Conservation (phyloP, 2,329 filamentous ascomycete genomes). For the Colletotrichum destructivum region DNA sequence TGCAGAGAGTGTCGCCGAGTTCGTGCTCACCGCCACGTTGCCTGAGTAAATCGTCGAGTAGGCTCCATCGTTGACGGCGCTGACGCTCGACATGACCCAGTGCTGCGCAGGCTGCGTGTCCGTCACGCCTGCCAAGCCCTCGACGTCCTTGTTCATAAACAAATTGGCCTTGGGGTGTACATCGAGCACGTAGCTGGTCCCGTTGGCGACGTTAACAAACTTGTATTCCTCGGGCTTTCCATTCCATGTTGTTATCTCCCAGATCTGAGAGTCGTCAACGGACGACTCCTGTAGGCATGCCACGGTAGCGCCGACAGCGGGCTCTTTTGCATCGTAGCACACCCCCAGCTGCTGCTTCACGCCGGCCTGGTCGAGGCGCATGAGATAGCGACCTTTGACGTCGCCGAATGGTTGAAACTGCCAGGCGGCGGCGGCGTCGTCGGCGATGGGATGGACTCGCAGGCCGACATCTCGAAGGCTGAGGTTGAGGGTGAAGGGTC, state of each 20-base stretch:
- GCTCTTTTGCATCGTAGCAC: conserved; percentile 48
- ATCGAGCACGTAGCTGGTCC: conserved; percentile 52
- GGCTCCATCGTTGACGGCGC: conserved; percentile 50
- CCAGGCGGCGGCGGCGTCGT: conserved; percentile 45
- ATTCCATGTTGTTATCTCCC: conserved; percentile 52
- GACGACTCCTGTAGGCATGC: conserved; percentile 49
- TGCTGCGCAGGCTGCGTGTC: conserved; percentile 50
- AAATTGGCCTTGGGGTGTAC: conserved; percentile 51
- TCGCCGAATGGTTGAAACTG: conserved; percentile 50
- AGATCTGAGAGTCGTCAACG: conserved; percentile 50
- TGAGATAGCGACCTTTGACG: conserved; percentile 49
- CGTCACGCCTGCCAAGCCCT: conserved; percentile 26
- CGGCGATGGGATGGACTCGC: conserved; percentile 43
- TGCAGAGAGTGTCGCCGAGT: conserved; percentile 20
- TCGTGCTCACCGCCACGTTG: conserved; percentile 11
- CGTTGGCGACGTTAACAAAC: conserved; percentile 52
- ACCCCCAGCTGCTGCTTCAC: conserved; percentile 50
- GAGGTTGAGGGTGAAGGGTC: conserved; percentile 45
- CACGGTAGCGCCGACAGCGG: conserved; percentile 47
- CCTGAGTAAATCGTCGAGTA: conserved; percentile 53
- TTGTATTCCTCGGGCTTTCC: conserved; percentile 46
- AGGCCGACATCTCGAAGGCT: conserved; percentile 44
- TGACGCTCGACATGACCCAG: conserved; percentile 53
- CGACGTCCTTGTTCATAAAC: conserved; percentile 48
- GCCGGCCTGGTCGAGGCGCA: conserved; percentile 50